Evolutionary conservation across 805 yeast species (phyloP).

Genomic region (Tetrapisispora arboricola): DNA sequence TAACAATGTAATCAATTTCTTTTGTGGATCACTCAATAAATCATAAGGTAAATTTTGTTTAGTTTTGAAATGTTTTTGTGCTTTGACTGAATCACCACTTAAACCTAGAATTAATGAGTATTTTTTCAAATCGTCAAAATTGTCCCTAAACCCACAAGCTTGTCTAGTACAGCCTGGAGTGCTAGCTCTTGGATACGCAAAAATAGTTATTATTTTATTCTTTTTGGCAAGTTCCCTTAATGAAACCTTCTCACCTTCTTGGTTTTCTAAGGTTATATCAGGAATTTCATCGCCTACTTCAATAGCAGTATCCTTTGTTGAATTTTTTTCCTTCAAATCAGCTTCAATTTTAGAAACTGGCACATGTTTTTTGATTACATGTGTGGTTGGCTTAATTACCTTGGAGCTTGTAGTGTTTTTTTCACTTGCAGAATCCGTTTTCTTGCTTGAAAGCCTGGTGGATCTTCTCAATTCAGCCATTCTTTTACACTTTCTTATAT

Average conservation of each 20-base stretch:
- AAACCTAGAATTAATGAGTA: constrained; percentile 60
- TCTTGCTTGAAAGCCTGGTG: constrained; percentile 17
- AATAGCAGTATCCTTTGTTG: constrained; percentile 11
- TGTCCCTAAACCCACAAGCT: constrained; percentile 78
- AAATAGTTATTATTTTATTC: constrained; percentile 41
- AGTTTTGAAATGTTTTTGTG: constrained; percentile 65
- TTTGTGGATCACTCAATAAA: constrained; percentile 66
- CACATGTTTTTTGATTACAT: constrained; percentile 1
- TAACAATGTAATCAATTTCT: constrained; percentile 54
- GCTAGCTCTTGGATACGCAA: constrained; percentile 84
- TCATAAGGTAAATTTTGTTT: constrained; percentile 68
- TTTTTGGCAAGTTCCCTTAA: constrained; percentile 33
- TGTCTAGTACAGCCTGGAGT: constrained; percentile 97
- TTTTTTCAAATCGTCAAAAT: constrained; percentile 33
- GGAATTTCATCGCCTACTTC: constrained; percentile 60
- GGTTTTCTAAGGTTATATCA: constrained; percentile 50
- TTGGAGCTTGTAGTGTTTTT: not conserved
- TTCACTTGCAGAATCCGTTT: constrained; percentile 1
- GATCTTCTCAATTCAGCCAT: constrained; percentile 26
- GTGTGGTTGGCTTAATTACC: not conserved
- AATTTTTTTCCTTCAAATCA: not conserved
- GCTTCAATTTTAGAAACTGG: not conserved
- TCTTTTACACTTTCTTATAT: not conserved
- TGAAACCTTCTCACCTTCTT: constrained; percentile 55
- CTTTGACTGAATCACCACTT: constrained; percentile 68